phyloP scores from a whole-genome alignment of 148 eudicot species.

The Spergularia bocconei region DNA sequence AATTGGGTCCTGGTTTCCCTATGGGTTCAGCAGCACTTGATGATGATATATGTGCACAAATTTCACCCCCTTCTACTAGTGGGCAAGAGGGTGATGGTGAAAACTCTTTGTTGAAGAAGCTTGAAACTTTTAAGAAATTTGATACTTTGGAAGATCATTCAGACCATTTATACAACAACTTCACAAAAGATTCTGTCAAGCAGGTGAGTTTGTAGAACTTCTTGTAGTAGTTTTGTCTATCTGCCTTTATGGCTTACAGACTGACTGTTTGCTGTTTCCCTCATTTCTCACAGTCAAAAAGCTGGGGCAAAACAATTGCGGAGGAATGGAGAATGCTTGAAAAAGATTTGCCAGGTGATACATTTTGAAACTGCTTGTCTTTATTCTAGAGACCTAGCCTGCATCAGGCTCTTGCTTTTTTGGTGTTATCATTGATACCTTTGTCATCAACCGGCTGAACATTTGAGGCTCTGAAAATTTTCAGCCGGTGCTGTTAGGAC shows the following conservation, averaged over 20 bases:
- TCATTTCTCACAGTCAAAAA: slow-evolving; percentile 49
- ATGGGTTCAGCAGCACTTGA: slow-evolving; percentile 21
- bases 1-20: neutral
- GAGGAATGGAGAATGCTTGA: slow-evolving; percentile 89
- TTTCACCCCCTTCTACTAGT: slow-evolving; percentile 26
- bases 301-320: slow-evolving; percentile 69
- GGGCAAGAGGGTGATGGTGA: slow-evolving; percentile 30
- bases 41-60: slow-evolving; percentile 32
- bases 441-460: too few relatives aligned
- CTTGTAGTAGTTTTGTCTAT: slow-evolving; percentile 5
- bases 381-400: neutral
- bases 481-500: neutral
- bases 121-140: slow-evolving; percentile 55
- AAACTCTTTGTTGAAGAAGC: slow-evolving; percentile 41
- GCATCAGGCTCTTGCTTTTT: neutral
- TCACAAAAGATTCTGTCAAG: slow-evolving; percentile 25
- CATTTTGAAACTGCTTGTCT: slow-evolving; percentile 16
- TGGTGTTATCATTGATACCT: too few relatives aligned
- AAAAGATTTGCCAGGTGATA: slow-evolving; percentile 75
- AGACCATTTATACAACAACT: slow-evolving; percentile 46
- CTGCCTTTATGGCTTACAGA: neutral
- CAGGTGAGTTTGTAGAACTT: slow-evolving; percentile 36
- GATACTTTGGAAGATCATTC: slow-evolving; percentile 71
- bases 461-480: neutral
- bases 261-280: slow-evolving; percentile 13